Evolutionary conservation across 2,329 filamentous ascomycete species (phyloP).

Genomic region (Talaromyces rugulosus): DNA sequence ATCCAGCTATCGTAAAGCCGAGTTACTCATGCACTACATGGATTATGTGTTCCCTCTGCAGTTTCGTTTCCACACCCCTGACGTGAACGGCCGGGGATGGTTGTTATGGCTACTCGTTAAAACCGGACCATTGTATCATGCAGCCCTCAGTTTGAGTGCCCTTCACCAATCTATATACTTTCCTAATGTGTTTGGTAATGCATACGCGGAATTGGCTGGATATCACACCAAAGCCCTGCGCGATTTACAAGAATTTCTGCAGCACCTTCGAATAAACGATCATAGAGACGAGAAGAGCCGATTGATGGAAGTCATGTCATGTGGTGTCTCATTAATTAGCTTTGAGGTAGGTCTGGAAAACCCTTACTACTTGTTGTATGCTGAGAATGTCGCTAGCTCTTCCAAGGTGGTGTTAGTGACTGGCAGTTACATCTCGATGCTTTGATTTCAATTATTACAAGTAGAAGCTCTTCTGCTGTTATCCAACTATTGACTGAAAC

Average conservation of each 20-base stretch:
- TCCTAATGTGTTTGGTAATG: constrained; percentile 1
- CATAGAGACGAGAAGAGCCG: constrained; percentile 4
- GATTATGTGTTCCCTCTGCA: constrained; percentile 16
- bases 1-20: constrained; percentile 12
- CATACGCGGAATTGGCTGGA: constrained; percentile 11
- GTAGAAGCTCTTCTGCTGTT: constrained; percentile 1
- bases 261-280: constrained; percentile 7
- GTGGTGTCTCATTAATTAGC: constrained; percentile 16
- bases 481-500: neutral
- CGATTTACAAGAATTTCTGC: constrained; percentile 13
- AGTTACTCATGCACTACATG: constrained; percentile 17
- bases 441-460: constrained; percentile 10
- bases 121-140: constrained; percentile 14
- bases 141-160: constrained; percentile 15
- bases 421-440: constrained; percentile 16
- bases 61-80: constrained; percentile 14
- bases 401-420: constrained; percentile 15
- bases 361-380: neutral
- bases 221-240: constrained; percentile 14
- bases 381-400: constrained; percentile 8
- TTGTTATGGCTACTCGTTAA: constrained; percentile 14
- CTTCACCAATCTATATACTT: constrained; percentile 14
- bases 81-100: constrained; percentile 13
- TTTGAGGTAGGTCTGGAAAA: constrained; percentile 11
- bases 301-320: constrained; percentile 14